Evolutionary conservation across 352 stramenopile species (phyloP), one percentile per base, ranked within the genome.

Genomic region (Pythium aphanidermatum): DNA sequence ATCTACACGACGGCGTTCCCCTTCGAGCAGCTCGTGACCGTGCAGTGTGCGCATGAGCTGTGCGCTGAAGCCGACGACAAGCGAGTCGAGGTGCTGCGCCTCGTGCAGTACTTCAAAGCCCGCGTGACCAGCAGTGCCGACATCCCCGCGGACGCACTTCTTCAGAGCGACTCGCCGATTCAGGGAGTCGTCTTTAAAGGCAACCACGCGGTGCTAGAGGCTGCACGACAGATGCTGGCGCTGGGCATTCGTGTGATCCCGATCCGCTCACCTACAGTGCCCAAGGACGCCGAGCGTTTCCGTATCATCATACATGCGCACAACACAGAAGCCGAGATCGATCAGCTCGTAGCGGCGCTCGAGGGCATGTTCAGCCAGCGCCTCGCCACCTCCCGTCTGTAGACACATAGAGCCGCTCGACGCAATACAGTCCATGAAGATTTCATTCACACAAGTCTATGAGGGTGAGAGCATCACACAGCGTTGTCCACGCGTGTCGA

Each of bases 1-100:
- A 93, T 99, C 51, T 99, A 99, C 75, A 98, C 92, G 19, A 98
- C 96, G 13, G 82, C 94, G 24, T 76, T 97, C 14, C 87, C 95
- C 5, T 74, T 92, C 17, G 82, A 98, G 63, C 88, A 95, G 50
- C 74, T 98, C 39, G 71, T 94, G 19, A 75, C 74, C 2, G 95
- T 98, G 35, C 64, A 83, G 43, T 83, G 84, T 47, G 79, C 83
- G 4, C 96, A 98, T 54, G 73, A 95, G 41, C 86, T 85, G 35
- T 91, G 97, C 57, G 74, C 70, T 13, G 58, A 51, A 14, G 19
- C 52, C 0, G 59, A 74, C 25, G 74, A 43, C 33, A 68, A 56
- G 5, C 61, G 80, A 6, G 26, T 77, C 12, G 63, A 64, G 17
- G 53, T 79, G 20, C 45, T 68, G 14, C 50, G 64, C 35, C 73